Evolutionary conservation across 768 basidiomycete species (phyloP), one percentile per base, ranked within the genome.

Genomic region (Kwoniella heveanensis): DNA sequence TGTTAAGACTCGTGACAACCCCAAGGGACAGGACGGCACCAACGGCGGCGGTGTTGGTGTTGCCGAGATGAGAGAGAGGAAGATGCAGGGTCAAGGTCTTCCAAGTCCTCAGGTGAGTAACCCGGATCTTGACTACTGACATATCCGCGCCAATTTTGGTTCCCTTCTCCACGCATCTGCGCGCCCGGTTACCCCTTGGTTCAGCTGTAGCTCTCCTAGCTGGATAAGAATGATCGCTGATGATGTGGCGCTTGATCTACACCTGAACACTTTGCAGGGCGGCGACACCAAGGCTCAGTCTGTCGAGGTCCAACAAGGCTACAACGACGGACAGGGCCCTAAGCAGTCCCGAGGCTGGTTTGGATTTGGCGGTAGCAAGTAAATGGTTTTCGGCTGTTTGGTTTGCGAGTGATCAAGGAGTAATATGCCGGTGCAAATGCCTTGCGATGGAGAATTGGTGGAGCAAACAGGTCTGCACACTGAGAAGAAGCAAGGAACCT

Each of bases 31-130:
- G 15, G 77, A 79, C 52, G 77, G 77, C 8, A 67, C 74, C 50
- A 48, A 59, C 8, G 74, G 74, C 9, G 76, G 79, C 26, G 79
- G 79, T 29, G 55, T 65, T 21, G 79, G 79, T 27, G 64, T 78
- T 9, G 73, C 74, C 13, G 77, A 80, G 70, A 80, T 80, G 79
- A 73, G 73, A 58, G 79, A 80, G 67, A 64, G 79, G 46, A 80
- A 80, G 66, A 68, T 64, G 69, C 58, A 68, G 8, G 79, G 79
- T 19, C 59, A 61, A 59, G 79, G 79, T 29, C 56, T 72, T 37
- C 78, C 78, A 17, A 70, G 68, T 63, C 68, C 72, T 21, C 78
- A 79, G 66, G 76, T 73, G 29, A 36, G 76, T 67, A 2, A 12
- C 13, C n/a, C n/a, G n/a, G 21, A 37, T 50, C 24, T 22, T n/a